A percentile compares a stretch with the other conserved stretches of the same genome.
Evolutionary conservation across 2,329 filamentous ascomycete genomes (phyloP).

Genomic region (Hymenoscyphus albidus): DNA sequence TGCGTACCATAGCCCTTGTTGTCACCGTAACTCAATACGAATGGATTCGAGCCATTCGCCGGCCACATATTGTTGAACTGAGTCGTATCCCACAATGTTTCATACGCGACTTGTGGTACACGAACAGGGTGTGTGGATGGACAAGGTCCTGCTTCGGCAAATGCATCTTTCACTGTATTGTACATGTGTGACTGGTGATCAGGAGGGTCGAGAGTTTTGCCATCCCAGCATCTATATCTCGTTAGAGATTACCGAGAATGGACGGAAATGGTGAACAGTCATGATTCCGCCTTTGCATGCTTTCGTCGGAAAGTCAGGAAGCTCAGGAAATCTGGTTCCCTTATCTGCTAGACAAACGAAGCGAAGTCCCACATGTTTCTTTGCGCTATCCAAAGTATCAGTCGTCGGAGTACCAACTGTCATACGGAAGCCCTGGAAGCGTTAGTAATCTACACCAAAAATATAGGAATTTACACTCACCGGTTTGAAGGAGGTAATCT

Average conservation of each 20-base stretch:
- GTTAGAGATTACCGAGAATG: conserved; percentile 39
- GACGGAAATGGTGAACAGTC: conserved; percentile 44
- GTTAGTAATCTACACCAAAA: neutral
- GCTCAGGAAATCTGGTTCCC: conserved; percentile 38
- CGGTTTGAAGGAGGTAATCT: neutral
- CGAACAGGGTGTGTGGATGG: conserved; percentile 40
- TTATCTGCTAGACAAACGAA: conserved; percentile 50
- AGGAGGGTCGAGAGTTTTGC: conserved; percentile 20
- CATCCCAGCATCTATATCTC: conserved; percentile 28
- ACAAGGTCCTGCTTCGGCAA: conserved; percentile 16
- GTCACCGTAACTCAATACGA: conserved; percentile 43
- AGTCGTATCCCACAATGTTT: conserved; percentile 33
- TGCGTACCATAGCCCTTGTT: conserved; percentile 30
- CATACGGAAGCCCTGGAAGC: conserved; percentile 61
- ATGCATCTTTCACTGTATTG: conserved; percentile 13
- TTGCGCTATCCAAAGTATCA: conserved; percentile 44
- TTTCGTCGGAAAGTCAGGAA: conserved; percentile 47
- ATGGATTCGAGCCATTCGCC: conserved; percentile 41
- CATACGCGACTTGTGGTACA: conserved; percentile 42
- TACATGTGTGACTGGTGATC: conserved; percentile 29
- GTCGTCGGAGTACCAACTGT: conserved; percentile 53
- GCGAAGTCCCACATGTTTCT: conserved; percentile 43
- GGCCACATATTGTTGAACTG: conserved; percentile 42
- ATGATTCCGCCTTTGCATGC: conserved; percentile 50
- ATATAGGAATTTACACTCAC: neutral